These are phyloP conservation scores for Lentinula raphanica DNA, from an alignment of 768 basidiomycete genomes.

Conservation along the genomic window DNA sequence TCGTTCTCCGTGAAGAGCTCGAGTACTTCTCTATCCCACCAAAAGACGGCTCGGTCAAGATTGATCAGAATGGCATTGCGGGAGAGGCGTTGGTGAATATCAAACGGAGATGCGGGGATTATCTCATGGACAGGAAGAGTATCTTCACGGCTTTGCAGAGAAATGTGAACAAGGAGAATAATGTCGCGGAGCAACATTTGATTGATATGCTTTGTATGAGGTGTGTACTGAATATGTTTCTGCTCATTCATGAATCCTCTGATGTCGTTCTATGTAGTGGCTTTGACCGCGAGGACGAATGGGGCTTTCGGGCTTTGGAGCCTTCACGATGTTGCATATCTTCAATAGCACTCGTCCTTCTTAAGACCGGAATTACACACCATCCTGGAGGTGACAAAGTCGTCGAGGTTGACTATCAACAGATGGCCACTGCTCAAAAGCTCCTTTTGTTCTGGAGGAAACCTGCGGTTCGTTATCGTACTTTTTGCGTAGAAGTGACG, in stretches of 20 bases:
- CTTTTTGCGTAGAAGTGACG: constrained; percentile 1
- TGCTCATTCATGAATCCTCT: neutral
- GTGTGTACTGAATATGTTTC: constrained; percentile 33
- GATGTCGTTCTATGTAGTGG: constrained; percentile 57
- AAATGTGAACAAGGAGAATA: constrained; percentile 99
- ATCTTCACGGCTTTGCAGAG: constrained; percentile 98
- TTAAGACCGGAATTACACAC: constrained; percentile 95
- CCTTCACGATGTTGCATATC: constrained; percentile 97
- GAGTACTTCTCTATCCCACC: constrained; percentile 98
- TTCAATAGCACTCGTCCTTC: constrained; percentile 92
- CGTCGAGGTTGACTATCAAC: constrained; percentile 81
- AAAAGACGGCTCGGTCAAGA: constrained; percentile 51
- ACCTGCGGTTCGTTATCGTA: constrained; percentile 83
- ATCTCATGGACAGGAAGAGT: constrained; percentile 81
- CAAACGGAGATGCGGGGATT: constrained; percentile 82
- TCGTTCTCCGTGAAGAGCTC: constrained; percentile 94
- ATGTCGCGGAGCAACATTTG: constrained; percentile 96
- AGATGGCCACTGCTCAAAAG: constrained; percentile 98
- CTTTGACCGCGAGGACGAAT: constrained; percentile 94
- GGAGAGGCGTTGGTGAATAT: constrained; percentile 73
- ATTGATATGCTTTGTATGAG: constrained; percentile 99
- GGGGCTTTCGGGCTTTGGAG: constrained; percentile 96
- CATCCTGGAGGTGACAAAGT: constrained; percentile 58
- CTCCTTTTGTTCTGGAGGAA: constrained; percentile 97
- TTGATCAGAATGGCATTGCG: constrained; percentile 76